Percentiles rank a stretch among this genome's conserved stretches.
phyloP scores from a whole-genome alignment of 1,284 basidiomycete species.

The Moesziomyces parantarcticus region DNA sequence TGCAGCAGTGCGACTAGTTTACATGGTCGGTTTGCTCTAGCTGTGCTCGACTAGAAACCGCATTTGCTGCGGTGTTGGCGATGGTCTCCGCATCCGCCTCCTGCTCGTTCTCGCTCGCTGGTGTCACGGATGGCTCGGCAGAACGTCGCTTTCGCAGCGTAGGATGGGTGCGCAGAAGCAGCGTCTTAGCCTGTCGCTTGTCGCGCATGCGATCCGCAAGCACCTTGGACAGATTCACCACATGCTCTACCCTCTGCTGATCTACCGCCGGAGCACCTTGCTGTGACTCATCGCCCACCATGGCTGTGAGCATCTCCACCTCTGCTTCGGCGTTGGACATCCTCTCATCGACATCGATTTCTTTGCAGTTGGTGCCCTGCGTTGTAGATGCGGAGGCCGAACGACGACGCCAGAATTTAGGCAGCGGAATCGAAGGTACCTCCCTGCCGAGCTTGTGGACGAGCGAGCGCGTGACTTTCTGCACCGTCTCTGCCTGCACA shows the following conservation, averaged over 20 bases:
- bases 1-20: neutral
- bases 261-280: neutral
- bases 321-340: neutral
- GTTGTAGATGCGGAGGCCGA: neutral
- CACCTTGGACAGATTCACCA: conserved; percentile 25
- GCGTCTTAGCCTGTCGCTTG: conserved; percentile 24
- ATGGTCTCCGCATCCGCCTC: conserved; percentile 10
- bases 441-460: conserved; percentile 14
- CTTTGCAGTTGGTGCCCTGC: neutral
- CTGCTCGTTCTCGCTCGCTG: neutral
- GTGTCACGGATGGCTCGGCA: too few species aligned
- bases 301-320: neutral
- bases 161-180: conserved; percentile 36
- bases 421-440: conserved; percentile 27
- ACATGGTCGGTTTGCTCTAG: neutral
- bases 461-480: conserved; percentile 30
- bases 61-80: conserved; percentile 21
- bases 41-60: neutral
- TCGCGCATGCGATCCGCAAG: conserved; percentile 30
- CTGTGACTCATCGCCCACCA: neutral
- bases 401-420: conserved; percentile 24
- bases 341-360: neutral
- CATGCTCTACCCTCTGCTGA: neutral
- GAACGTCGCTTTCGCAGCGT: conserved; percentile 15
- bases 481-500: neutral